A percentile compares a stretch with the other conserved stretches of the same genome.
phyloP scores from a whole-genome alignment of 2,329 filamentous ascomycete genomes.

The Penicillium janthinellum region DNA sequence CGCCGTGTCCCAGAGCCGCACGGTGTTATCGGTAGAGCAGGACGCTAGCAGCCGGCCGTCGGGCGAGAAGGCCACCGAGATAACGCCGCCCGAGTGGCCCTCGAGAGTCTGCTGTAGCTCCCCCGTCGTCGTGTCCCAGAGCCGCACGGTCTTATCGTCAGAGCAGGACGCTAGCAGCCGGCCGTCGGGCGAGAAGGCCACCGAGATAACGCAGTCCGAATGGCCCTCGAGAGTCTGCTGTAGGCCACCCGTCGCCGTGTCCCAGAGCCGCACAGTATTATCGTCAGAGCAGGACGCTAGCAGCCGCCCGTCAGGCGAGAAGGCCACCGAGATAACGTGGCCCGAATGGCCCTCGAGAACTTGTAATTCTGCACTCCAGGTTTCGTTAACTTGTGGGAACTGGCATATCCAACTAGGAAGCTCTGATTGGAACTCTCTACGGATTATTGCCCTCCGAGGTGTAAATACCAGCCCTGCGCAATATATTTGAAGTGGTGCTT shows the following conservation, averaged over 20 bases:
- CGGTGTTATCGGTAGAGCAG: neutral
- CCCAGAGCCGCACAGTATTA: too few species aligned
- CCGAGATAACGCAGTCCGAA: neutral
- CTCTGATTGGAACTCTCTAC: too few species aligned
- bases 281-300: too few species aligned
- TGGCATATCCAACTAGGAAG: too few species aligned
- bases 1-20: neutral
- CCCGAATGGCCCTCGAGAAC: too few species aligned
- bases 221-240: neutral
- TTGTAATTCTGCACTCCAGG: too few species aligned
- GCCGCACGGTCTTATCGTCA: slow-evolving; percentile 3
- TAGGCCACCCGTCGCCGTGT: neutral
- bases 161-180: slow-evolving; percentile 12
- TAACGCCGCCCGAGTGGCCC: neutral
- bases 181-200: slow-evolving; percentile 27
- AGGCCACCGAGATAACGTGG: too few species aligned
- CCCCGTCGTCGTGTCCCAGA: slow-evolving; percentile 6
- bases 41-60: neutral
- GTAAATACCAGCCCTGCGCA: too few species aligned
- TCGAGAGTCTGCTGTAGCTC: neutral
- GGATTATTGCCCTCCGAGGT: too few species aligned
- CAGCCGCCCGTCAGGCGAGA: too few species aligned
- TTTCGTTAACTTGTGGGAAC: too few species aligned
- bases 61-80: neutral
- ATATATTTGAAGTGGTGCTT: too few species aligned